Evolutionary conservation across 768 basidiomycete genomes (phyloP).

Genomic region (Leccinum subtestaceum): DNA sequence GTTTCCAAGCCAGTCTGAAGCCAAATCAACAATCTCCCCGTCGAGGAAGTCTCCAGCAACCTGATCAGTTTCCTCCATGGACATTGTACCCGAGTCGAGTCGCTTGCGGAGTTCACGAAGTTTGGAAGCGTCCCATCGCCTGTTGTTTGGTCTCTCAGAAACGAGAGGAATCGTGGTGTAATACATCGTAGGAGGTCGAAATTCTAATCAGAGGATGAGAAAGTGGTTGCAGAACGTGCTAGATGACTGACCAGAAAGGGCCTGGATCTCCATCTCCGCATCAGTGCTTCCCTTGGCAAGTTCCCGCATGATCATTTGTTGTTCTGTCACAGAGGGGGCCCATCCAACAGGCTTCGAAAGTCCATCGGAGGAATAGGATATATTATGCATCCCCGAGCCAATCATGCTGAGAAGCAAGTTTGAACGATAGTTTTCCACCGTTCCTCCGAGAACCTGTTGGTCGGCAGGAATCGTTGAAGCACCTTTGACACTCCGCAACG

Average conservation of each 20-base stretch:
- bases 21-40: constrained; percentile 90
- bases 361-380: constrained; percentile 54
- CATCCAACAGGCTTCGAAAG: constrained; percentile 62
- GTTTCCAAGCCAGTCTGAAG: constrained; percentile 98
- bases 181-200: constrained; percentile 91
- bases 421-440: constrained; percentile 92
- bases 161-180: constrained; percentile 93
- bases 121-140: constrained; percentile 91
- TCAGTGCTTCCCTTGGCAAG: constrained; percentile 74
- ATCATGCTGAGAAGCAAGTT: constrained; percentile 90
- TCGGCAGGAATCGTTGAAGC: constrained; percentile 89
- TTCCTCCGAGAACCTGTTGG: constrained; percentile 88
- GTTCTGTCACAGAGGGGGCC: constrained; percentile 79
- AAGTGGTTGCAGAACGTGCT: neutral
- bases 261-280: constrained; percentile 80
- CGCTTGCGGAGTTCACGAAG: constrained; percentile 93
- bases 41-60: constrained; percentile 90
- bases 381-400: constrained; percentile 65
- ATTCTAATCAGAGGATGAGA: constrained; percentile 49
- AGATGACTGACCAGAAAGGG: constrained; percentile 70
- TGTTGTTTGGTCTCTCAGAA: constrained; percentile 78
- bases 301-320: constrained; percentile 96
- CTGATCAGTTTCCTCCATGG: constrained; percentile 83
- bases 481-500: constrained; percentile 85
- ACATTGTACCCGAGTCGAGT: constrained; percentile 86